phyloP scores from a whole-genome alignment of 164 flowering plant species.

The Magnolia kwangsiensis region DNA sequence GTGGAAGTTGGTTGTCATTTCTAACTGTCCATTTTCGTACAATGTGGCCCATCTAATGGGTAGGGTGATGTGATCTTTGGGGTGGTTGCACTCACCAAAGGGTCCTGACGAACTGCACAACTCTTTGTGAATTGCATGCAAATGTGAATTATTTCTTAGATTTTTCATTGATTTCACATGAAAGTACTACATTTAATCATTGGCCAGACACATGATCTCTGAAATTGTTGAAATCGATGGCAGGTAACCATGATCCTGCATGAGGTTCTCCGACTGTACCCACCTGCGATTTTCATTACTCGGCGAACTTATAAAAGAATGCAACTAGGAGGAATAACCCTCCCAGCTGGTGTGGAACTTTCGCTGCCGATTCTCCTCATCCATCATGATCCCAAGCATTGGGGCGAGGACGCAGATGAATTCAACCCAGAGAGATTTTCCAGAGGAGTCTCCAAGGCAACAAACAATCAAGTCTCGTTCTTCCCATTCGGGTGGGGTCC shows the following conservation, averaged over 20 bases:
- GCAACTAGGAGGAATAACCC: neutral
- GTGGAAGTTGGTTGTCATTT: neutral
- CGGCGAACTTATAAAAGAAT: neutral
- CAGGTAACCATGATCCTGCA: slow-evolving; percentile 10
- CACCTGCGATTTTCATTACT: neutral
- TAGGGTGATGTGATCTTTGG: no score
- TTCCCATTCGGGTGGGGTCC: slow-evolving; percentile 6
- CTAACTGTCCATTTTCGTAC: no score
- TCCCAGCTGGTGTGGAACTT: neutral
- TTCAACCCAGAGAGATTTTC: slow-evolving; percentile 10
- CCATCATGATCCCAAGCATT: slow-evolving; percentile 1
- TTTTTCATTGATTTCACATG: no score
- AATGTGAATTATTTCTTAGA: no score
- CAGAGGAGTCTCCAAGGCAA: slow-evolving; percentile 3
- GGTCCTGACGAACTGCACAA: no score
- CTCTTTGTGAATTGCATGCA: no score
- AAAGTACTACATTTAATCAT: no score
- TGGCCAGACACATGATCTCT: neutral
- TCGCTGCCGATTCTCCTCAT: neutral
- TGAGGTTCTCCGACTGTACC: slow-evolving; percentile 6
- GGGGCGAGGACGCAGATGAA: slow-evolving; percentile 9
- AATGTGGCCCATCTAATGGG: no score
- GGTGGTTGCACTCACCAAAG: no score
- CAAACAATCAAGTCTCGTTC: slow-evolving; percentile 3
- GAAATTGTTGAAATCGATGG: neutral